phyloP scores from a whole-genome alignment of 2,329 filamentous ascomycete genomes.

The Raffaelea albimanens region DNA sequence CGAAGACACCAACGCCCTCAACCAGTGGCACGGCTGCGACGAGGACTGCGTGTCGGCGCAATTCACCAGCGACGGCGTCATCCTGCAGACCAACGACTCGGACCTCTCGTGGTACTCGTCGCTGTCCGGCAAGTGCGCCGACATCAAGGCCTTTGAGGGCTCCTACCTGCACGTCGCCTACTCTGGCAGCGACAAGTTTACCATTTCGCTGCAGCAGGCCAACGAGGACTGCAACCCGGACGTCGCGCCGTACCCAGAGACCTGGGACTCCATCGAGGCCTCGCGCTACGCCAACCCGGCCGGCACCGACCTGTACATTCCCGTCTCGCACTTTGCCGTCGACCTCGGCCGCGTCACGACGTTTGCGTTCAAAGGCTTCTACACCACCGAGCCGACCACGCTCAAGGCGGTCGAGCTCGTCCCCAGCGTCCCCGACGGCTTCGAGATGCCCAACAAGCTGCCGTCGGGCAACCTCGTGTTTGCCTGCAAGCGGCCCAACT shows the following conservation, averaged over 20 bases:
- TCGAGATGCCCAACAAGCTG: conserved; percentile 48
- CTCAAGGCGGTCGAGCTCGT: conserved; percentile 54
- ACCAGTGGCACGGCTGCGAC: conserved; percentile 57
- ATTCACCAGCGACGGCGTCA: conserved; percentile 33
- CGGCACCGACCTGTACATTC: conserved; percentile 57
- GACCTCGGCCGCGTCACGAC: conserved; percentile 46
- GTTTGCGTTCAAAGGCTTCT: conserved; percentile 57
- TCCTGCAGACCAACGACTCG: conserved; percentile 47
- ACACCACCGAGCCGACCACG: conserved; percentile 37
- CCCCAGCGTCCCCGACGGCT: conserved; percentile 37
- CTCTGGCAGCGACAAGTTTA: conserved; percentile 52
- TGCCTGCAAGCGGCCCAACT: conserved; percentile 57
- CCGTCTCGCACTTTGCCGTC: conserved; percentile 56
- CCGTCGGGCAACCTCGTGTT: conserved; percentile 52
- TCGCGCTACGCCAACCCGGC: conserved; percentile 42
- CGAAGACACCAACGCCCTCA: conserved; percentile 45
- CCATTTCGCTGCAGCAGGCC: conserved; percentile 56
- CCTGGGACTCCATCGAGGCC: conserved; percentile 59
- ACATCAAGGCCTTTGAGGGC: conserved; percentile 42
- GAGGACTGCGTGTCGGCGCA: conserved; percentile 42
- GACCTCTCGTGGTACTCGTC: conserved; percentile 22
- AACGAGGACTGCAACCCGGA: conserved; percentile 48
- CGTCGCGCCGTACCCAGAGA: conserved; percentile 53
- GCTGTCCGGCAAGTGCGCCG: conserved; percentile 39
- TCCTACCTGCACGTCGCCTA: conserved; percentile 58